Evolutionary conservation across 495 filamentous ascomycete species (phyloP), one percentile per base, ranked within the genome.

Genomic region (Lentithecium fluviatile): DNA sequence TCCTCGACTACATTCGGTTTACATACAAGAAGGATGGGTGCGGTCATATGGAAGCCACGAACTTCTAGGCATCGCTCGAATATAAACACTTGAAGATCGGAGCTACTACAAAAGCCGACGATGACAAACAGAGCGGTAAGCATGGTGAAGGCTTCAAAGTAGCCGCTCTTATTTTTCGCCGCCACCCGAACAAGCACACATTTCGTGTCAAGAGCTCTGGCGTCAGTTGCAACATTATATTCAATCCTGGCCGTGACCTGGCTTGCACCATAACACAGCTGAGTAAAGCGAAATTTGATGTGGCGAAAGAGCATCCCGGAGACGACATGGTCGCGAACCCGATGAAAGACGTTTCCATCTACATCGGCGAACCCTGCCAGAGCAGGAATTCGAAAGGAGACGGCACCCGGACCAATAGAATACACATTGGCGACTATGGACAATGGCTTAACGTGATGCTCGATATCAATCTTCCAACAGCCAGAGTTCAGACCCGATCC

Each of bases 131-230:
- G 34, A 23, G 32, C 20, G 58, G 58, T 12, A 15, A 61, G 29
- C 38, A 45, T 48, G 58, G 58, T 2, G 58, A 61, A n/a, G 49
- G 58, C 12, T 17, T 61, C n/a, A 61, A 61, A 23, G 1, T 48
- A 1, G 49, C 58, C 15, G 58, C 58, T 24, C 50, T 54, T 7
- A 38, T 54, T 7, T 42, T 61, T 20, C 48, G 36, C 2, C 52
- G 50, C 13, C 12, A 25, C 24, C 58, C 58, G 1, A 23, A 61
- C 2, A 61, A 61, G n/a, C 42, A 53, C 25, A 54, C 32, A 4
- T 20, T 46, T 38, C 42, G 40, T 5, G 54, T 52, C 36, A 6
- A 23, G 15, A 53, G 49, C 20, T 45, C 58, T 6, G 11, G 38
- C 7, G 43, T 46, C 37, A 32, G 5, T 2, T 61, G 58, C 36